A percentile compares a stretch with the other conserved stretches of the same genome.
These are phyloP conservation scores for Chlamydomonas sp. DNA, from an alignment of 139 green algal species.

Conservation along the genomic window DNA sequence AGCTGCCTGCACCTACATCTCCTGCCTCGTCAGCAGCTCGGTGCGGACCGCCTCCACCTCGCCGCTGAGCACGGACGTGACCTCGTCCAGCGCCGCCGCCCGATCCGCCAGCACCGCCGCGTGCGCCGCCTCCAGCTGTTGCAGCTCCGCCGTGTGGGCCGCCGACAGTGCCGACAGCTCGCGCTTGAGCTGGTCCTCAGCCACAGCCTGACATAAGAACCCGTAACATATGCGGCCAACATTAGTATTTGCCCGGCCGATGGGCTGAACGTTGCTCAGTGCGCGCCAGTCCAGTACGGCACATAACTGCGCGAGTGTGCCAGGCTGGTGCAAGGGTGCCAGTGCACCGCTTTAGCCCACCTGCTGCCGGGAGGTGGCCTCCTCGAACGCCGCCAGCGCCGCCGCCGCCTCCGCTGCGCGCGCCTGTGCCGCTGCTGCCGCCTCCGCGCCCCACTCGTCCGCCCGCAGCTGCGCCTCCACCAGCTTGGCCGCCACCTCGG, in stretches of 20 bases:
- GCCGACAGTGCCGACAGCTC: conserved; percentile 9
- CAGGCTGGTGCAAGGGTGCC: too few relatives aligned
- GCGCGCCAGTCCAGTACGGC: too few relatives aligned
- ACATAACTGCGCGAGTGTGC: too few relatives aligned
- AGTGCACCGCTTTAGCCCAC: background rate
- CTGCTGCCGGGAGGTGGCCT: conserved; percentile 1
- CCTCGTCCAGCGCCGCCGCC: background rate
- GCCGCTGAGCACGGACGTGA: background rate
- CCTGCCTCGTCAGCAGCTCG: background rate
- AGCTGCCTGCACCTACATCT: background rate
- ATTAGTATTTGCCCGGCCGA: background rate
- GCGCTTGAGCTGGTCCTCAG: background rate
- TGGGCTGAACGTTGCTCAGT: too few relatives aligned
- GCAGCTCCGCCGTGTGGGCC: background rate
- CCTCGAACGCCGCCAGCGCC: background rate
- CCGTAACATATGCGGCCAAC: background rate
- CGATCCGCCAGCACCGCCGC: conserved; percentile 4
- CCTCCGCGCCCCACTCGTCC: background rate
- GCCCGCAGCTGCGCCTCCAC: background rate
- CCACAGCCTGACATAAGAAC: background rate
- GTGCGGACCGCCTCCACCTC: conserved; percentile 14
- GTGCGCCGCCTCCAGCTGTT: background rate
- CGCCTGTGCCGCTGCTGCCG: background rate
- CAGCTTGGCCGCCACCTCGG: background rate
- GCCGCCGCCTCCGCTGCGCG: background rate